Conservation (phyloP, 1,139 yeast species). For the Diutina rugosa region DNA sequence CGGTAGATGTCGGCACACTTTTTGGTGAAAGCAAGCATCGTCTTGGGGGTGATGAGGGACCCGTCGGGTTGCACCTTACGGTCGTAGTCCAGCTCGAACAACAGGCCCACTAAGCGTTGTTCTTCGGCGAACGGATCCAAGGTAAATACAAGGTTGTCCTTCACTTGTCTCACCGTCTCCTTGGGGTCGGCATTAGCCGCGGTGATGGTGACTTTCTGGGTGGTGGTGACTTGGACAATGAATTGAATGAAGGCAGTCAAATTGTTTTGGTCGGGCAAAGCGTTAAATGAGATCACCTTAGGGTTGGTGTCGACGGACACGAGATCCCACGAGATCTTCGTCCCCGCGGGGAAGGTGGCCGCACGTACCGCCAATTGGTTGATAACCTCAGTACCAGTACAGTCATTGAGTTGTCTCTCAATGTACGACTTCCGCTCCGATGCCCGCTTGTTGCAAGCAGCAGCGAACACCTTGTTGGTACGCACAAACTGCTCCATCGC, state of each 20-base stretch:
- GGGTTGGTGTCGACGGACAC: slow-evolving; percentile 60
- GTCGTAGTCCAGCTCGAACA: slow-evolving; percentile 52
- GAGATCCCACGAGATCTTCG: slow-evolving; percentile 65
- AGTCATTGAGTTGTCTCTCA: slow-evolving; percentile 31
- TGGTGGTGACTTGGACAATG: slow-evolving; percentile 63
- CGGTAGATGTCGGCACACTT: slow-evolving; percentile 37
- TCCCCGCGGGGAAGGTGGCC: slow-evolving; percentile 25
- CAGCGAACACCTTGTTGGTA: slow-evolving; percentile 59
- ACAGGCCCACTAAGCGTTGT: slow-evolving; percentile 62
- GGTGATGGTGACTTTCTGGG: slow-evolving; percentile 48
- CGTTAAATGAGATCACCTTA: slow-evolving; percentile 48
- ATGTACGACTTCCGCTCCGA: slow-evolving; percentile 24
- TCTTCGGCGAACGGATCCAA: slow-evolving; percentile 62
- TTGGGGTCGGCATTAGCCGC: slow-evolving; percentile 15
- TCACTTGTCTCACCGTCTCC: slow-evolving; percentile 41
- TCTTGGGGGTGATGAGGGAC: slow-evolving; percentile 20
- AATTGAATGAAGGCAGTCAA: slow-evolving; percentile 60
- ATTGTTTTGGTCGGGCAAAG: slow-evolving; percentile 54
- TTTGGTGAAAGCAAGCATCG: slow-evolving; percentile 18
- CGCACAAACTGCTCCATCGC: slow-evolving; percentile 56
- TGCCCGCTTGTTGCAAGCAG: slow-evolving; percentile 22
- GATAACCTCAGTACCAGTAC: slow-evolving; percentile 43
- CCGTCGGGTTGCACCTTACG: slow-evolving; percentile 26
- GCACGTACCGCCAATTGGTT: slow-evolving; percentile 18
- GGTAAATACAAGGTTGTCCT: slow-evolving; percentile 66